Percentiles rank a stretch among this genome's conserved stretches.
These are phyloP conservation scores for Pythium plurisporium DNA, from an alignment of 352 stramenopile species.

Conservation along the genomic window DNA sequence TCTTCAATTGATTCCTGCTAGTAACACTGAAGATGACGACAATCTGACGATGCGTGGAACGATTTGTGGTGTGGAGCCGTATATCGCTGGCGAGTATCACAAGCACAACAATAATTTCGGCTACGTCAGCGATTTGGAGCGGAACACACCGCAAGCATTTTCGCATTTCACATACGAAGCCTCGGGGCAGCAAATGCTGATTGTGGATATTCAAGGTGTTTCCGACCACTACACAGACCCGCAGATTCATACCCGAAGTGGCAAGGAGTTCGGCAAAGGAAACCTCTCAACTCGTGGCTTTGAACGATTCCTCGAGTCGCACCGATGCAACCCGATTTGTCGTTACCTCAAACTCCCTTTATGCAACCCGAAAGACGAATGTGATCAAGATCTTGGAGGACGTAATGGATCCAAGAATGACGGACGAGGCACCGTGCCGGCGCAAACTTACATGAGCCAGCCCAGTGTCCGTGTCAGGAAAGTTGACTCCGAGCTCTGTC, in stretches of 20 bases:
- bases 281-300: conserved; percentile 81
- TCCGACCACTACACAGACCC: conserved; percentile 96
- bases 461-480: conserved; percentile 60
- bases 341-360: conserved; percentile 79
- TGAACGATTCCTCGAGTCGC: conserved; percentile 82
- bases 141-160: conserved; percentile 89
- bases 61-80: conserved; percentile 73
- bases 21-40: conserved; percentile 55
- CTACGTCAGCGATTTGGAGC: conserved; percentile 77
- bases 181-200: conserved; percentile 88
- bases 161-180: conserved; percentile 93
- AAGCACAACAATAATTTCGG: conserved; percentile 90
- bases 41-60: conserved; percentile 65
- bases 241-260: conserved; percentile 85
- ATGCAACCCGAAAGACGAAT: conserved; percentile 74
- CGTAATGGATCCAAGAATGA: conserved; percentile 41
- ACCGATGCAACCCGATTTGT: conserved; percentile 88
- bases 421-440: conserved; percentile 64
- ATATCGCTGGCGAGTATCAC: conserved; percentile 79
- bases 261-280: conserved; percentile 84
- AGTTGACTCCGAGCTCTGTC: conserved; percentile 83
- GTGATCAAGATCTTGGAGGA: background rate
- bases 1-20: conserved; percentile 63
- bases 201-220: conserved; percentile 94
- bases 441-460: conserved; percentile 78